Base-by-base conservation (phyloP, 371 early-diverging fungal species). In the Mortierella sp. region DNA sequence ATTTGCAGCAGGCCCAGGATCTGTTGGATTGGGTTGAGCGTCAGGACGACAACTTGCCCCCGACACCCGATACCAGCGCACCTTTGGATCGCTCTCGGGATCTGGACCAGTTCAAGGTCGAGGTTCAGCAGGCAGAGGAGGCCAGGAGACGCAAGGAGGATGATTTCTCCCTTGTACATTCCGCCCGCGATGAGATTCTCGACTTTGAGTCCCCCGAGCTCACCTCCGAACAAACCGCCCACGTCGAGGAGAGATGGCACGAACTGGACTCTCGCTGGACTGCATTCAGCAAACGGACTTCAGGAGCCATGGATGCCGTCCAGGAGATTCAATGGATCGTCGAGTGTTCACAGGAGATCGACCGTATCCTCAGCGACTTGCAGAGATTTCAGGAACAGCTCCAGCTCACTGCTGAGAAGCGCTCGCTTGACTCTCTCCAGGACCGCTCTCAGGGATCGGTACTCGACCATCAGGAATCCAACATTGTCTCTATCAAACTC, bases 271-370 rank as follows among this genome's bases (percentile, higher is more conserved):
- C 84, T 14, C 24, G 2, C 24, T 79, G 79, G 79, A 73, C 63
- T 6, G 66, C 58, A 22, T 64, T 79, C 29, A 48, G 67, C 52
- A 61, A 83, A 39, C 71, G 55, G 64, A 65, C 66, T 3, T 40
- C 73, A 0, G 69, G 73, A 22, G 76, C 79, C 63, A 83, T 70
- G 39, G 63, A 61, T 34, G 50, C 66, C 14, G 31, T 76, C n/a
- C 79, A 83, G 71, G 76, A 79, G 65, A 45, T 83, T 61, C 52
- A 79, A 14, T 83, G 84, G 84, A 70, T 83, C 40, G 70, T 83
- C 34, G 73, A 79, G 26, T 83, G 84, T 48, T 64, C 79, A 0
- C 84, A 83, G 39, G 84, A 83, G 48, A 73, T 83, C 19, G 76
- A 75, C 4, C 79, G 67, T 13, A 73, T 83, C 22, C 69, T 75